phyloP scores from a whole-genome alignment of 2,329 filamentous ascomycete species.

The Amylocarpus encephaloides region DNA sequence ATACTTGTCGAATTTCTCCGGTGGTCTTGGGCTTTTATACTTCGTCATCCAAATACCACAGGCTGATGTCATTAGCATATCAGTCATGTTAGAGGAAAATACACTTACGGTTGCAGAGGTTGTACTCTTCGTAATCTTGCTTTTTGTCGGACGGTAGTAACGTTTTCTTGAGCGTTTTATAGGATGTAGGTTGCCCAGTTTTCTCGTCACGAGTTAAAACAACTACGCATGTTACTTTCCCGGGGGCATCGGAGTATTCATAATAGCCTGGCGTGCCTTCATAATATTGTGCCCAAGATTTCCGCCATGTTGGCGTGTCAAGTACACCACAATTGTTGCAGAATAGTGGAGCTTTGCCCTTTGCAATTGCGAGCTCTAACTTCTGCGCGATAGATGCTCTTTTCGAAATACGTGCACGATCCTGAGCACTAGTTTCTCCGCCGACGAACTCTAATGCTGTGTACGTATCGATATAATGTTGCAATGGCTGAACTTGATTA shows the following conservation, averaged over 20 bases:
- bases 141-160: conserved; percentile 57
- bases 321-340: conserved; percentile 93
- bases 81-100: conserved; percentile 4
- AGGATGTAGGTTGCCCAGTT: conserved; percentile 55
- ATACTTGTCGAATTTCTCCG: conserved; percentile 65
- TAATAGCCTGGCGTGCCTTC: conserved; percentile 63
- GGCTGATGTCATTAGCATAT: conserved; percentile 42
- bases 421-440: not conserved
- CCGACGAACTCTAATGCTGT: not conserved
- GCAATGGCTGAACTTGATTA: not conserved
- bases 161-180: conserved; percentile 74
- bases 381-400: conserved; percentile 40
- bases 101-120: conserved; percentile 79
- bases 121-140: conserved; percentile 60
- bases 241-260: conserved; percentile 66
- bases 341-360: conserved; percentile 78
- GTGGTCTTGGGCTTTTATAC: conserved; percentile 75
- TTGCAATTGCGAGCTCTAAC: conserved; percentile 58
- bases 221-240: conserved; percentile 68
- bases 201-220: conserved; percentile 56
- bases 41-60: conserved; percentile 95
- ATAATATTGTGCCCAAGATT: conserved; percentile 76
- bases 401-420: conserved; percentile 22
- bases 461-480: conserved; percentile 1
- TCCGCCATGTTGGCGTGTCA: conserved; percentile 93